Evolutionary conservation across 192 early-diverging fungal species (phyloP).

Genomic region (Phlyctochytrium planicorne): DNA sequence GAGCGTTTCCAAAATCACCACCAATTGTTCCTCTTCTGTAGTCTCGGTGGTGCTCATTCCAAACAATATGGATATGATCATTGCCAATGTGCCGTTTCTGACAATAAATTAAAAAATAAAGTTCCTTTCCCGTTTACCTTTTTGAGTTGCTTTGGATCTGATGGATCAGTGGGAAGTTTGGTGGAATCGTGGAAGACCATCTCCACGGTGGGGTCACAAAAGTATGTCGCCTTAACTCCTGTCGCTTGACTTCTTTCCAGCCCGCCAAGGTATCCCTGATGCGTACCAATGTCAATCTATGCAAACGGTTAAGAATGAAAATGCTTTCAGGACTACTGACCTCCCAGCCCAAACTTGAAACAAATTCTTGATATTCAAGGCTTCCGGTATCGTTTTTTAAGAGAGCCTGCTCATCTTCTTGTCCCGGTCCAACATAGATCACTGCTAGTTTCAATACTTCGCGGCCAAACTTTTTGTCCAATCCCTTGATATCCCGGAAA

Average conservation of each 20-base stretch:
- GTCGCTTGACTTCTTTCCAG: slow-evolving; percentile 78
- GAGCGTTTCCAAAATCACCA: slow-evolving; percentile 97
- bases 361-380: slow-evolving; percentile 77
- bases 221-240: slow-evolving; percentile 77
- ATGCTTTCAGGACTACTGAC: slow-evolving; percentile 23
- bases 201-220: slow-evolving; percentile 78
- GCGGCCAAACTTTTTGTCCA: slow-evolving; percentile 79
- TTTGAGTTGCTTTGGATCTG: slow-evolving; percentile 83
- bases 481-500: slow-evolving; percentile 69
- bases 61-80: slow-evolving; percentile 97
- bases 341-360: slow-evolving; percentile 90
- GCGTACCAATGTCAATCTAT: slow-evolving; percentile 74
- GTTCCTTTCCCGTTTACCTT: slow-evolving; percentile 69
- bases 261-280: slow-evolving; percentile 84
- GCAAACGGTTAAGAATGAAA: not conserved
- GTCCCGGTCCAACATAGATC: slow-evolving; percentile 87
- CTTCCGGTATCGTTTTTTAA: slow-evolving; percentile 76
- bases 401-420: slow-evolving; percentile 86
- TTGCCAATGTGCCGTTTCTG: slow-evolving; percentile 99
- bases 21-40: slow-evolving; percentile 89
- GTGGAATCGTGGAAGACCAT: slow-evolving; percentile 91
- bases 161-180: slow-evolving; percentile 78
- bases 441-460: slow-evolving; percentile 90
- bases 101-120: not conserved
- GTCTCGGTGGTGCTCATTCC: slow-evolving; percentile 90